A percentile compares a stretch with the other conserved stretches of the same genome.
Evolutionary conservation across 768 basidiomycete genomes (phyloP).

Genomic region (Rhizopogon vesiculosus): DNA sequence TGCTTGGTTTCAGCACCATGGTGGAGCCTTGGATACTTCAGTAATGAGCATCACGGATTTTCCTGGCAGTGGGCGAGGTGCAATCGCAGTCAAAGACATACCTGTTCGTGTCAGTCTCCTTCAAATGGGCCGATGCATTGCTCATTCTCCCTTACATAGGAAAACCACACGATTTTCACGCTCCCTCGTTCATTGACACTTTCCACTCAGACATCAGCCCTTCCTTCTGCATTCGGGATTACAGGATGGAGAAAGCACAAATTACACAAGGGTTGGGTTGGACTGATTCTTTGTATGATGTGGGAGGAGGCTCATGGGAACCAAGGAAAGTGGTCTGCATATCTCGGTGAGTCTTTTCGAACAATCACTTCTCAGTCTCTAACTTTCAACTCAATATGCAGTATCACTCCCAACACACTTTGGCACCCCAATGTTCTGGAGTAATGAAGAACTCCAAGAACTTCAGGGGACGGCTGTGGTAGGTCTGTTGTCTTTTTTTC

Average conservation of each 20-base stretch:
- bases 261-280: slow-evolving; percentile 76
- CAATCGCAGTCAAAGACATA: slow-evolving; percentile 68
- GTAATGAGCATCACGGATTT: slow-evolving; percentile 42
- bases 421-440: slow-evolving; percentile 96
- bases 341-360: slow-evolving; percentile 51
- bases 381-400: neutral
- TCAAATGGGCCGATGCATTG: neutral
- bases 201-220: slow-evolving; percentile 68
- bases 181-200: slow-evolving; percentile 77
- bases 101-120: slow-evolving; percentile 39
- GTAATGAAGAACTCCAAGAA: slow-evolving; percentile 61
- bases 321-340: slow-evolving; percentile 62
- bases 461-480: slow-evolving; percentile 84
- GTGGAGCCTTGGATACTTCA: slow-evolving; percentile 44
- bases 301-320: slow-evolving; percentile 76
- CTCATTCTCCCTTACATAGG: slow-evolving; percentile 34
- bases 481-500: slow-evolving; percentile 45
- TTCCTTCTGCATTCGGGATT: slow-evolving; percentile 56
- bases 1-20: slow-evolving; percentile 53
- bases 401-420: slow-evolving; percentile 69
- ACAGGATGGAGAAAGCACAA: slow-evolving; percentile 58
- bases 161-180: slow-evolving; percentile 72
- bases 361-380: neutral
- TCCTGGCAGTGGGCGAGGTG: slow-evolving; percentile 64
- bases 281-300: slow-evolving; percentile 92